phyloP scores from a whole-genome alignment of 2,329 filamentous ascomycete genomes.

The Alternaria brassicicola region DNA sequence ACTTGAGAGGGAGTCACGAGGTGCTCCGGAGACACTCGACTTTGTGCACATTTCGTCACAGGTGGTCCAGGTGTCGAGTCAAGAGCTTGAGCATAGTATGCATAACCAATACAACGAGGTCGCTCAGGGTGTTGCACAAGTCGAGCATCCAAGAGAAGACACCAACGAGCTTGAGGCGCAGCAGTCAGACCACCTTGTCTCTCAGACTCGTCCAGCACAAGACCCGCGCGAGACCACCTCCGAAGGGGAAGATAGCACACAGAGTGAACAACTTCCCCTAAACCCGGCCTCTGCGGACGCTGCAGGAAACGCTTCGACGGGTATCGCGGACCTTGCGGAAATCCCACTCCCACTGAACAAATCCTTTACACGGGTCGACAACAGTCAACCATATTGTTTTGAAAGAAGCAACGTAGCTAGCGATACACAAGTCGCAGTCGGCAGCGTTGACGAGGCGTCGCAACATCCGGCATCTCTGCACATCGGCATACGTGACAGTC shows the following conservation, averaged over 20 bases:
- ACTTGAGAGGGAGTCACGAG: conserved; percentile 3
- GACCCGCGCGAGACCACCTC: not conserved
- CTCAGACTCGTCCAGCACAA: not conserved
- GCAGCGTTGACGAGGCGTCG: not conserved
- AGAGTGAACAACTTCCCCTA: not conserved
- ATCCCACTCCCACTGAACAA: not conserved
- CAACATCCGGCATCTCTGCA: conserved; percentile 1
- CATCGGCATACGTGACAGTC: conserved; percentile 1
- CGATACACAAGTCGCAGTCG: not conserved
- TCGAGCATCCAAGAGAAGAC: not conserved
- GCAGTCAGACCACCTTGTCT: not conserved
- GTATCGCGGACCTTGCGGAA: not conserved
- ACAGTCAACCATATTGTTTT: not conserved
- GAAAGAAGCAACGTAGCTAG: not conserved
- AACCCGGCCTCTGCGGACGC: not conserved
- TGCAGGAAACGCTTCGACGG: not conserved
- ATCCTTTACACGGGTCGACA: not conserved
- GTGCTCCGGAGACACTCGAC: conserved; percentile 13
- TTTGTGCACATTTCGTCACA: conserved; percentile 4
- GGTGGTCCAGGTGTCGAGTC: not conserved
- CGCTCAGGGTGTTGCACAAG: not conserved
- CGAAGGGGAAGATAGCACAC: not conserved
- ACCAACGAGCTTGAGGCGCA: not conserved
- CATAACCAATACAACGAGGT: not conserved
- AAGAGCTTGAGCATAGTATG: not conserved